A percentile compares a stretch with the other conserved stretches of the same genome.
Evolutionary conservation across 352 stramenopile genomes (phyloP).

Genomic region (Nothophytophthora sp.): DNA sequence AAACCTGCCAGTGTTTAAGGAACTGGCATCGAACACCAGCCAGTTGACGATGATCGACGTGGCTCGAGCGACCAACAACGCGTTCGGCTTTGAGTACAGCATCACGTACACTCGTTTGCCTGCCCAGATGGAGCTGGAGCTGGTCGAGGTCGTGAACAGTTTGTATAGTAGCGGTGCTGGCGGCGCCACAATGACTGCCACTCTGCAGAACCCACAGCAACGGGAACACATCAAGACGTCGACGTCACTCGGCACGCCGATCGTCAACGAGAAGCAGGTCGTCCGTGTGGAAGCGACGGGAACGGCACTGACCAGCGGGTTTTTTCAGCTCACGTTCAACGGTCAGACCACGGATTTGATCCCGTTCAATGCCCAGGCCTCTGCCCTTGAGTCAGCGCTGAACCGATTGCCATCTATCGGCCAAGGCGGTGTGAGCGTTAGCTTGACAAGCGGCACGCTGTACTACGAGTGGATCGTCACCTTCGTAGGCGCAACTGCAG

Average conservation of each 20-base stretch:
- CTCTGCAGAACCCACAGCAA: constrained; percentile 31
- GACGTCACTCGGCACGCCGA: constrained; percentile 39
- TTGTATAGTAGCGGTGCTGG: constrained; percentile 56
- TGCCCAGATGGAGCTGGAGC: constrained; percentile 30
- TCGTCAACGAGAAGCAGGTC: constrained; percentile 77
- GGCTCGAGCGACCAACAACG: constrained; percentile 40
- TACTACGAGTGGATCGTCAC: constrained; percentile 58
- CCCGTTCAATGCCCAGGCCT: constrained; percentile 58
- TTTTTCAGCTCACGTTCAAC: constrained; percentile 76
- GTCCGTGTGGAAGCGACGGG: constrained; percentile 50
- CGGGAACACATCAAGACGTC: constrained; percentile 81
- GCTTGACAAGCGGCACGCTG: constrained; percentile 5
- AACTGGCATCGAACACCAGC: neutral
- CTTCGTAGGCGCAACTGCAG: constrained; percentile 47
- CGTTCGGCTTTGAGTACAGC: constrained; percentile 74
- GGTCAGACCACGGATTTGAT: constrained; percentile 59
- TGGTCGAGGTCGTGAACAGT: constrained; percentile 58
- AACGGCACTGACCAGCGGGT: constrained; percentile 39
- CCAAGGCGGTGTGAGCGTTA: constrained; percentile 39
- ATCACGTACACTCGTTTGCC: constrained; percentile 65
- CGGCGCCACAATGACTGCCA: constrained; percentile 26
- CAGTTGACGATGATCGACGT: constrained; percentile 55
- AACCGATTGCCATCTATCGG: constrained; percentile 68
- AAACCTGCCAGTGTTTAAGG: constrained; percentile 51
- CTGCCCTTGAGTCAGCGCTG: constrained; percentile 70